Evolutionary conservation across 768 basidiomycete genomes (phyloP), one percentile per base, ranked within the genome.

Genomic region (Royoungia palumana): DNA sequence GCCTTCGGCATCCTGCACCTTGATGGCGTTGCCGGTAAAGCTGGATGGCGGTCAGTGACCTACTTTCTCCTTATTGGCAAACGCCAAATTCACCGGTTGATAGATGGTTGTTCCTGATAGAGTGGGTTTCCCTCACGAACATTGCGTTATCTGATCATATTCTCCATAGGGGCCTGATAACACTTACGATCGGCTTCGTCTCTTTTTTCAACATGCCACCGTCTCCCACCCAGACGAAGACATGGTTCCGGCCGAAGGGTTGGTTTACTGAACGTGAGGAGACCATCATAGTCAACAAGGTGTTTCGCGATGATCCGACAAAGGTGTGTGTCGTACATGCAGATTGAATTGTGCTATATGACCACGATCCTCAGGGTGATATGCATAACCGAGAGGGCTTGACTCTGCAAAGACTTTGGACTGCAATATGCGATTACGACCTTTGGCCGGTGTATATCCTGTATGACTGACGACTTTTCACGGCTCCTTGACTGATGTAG

Each of bases 301-400:
- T 85, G n/a, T 66, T 85, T 19, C 72, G 83, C 7, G 83, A 84
- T 59, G 82, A 84, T 58, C 82, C 82, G 4, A 72, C 75, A 8
- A 83, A 82, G 67, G 78, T 73, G 7, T 25, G 4, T 8, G 30
- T 32, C 16, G 14, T 46, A 17, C 7, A 28, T 37, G 13, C 8
- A 3, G 14, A 14, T 2, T 16, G 13, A 28, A 20, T 10, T 21
- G 9, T 2, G 10, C 25, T 27, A 21, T 19, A 22, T 20, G 20
- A 5, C 3, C 8, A 25, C 16, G 2, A 32, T 46, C 12, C 35
- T 20, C 25, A 46, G 52, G 57, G 57, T 13, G 81, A 82, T 49
- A 83, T 86, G 85, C 83, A 84, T 64, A 86, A 86, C 51, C 78
- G 85, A 35, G 77, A 87, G 64, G 81, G 77, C 0, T 57, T 86